phyloP scores from a whole-genome alignment of 257 asterid species.

The Ilex aquifolium region DNA sequence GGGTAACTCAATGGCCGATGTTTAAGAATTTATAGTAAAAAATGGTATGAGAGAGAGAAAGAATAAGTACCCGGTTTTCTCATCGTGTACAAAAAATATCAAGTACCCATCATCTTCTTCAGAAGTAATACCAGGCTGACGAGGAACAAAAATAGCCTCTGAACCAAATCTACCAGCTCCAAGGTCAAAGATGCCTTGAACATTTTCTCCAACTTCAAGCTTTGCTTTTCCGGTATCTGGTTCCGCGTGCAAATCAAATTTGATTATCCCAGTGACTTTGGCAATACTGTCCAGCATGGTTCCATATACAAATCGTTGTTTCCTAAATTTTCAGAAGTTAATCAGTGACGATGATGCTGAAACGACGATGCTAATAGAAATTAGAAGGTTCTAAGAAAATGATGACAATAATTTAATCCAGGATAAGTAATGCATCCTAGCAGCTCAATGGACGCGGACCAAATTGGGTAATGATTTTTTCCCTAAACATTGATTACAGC shows the following conservation, averaged over 20 bases:
- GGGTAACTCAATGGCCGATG: too few relatives aligned
- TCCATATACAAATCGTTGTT: constrained; percentile 83
- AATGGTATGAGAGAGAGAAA: background rate
- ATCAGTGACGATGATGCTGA: background rate
- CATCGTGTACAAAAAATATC: constrained; percentile 86
- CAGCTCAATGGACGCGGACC: too few relatives aligned
- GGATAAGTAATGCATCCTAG: too few relatives aligned
- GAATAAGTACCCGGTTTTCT: constrained; percentile 68
- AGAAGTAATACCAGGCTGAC: constrained; percentile 52
- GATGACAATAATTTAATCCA: too few relatives aligned
- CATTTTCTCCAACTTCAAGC: constrained; percentile 93
- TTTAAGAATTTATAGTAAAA: too few relatives aligned
- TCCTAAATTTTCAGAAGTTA: constrained; percentile 40
- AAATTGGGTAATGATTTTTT: too few relatives aligned
- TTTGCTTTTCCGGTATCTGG: constrained; percentile 70
- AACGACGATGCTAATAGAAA: background rate
- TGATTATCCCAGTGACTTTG: constrained; percentile 79
- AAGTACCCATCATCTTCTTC: constrained; percentile 98
- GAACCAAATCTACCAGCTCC: constrained; percentile 93
- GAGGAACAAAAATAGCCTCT: constrained; percentile 87
- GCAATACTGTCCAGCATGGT: constrained; percentile 74
- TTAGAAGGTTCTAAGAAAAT: too few relatives aligned
- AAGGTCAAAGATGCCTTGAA: constrained; percentile 73
- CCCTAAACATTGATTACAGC: too few relatives aligned
- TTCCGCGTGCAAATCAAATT: constrained; percentile 86